These are phyloP conservation scores for Nicotiana tomentosiformis DNA, from an alignment of 257 asterid species.

Conservation along the genomic window DNA sequence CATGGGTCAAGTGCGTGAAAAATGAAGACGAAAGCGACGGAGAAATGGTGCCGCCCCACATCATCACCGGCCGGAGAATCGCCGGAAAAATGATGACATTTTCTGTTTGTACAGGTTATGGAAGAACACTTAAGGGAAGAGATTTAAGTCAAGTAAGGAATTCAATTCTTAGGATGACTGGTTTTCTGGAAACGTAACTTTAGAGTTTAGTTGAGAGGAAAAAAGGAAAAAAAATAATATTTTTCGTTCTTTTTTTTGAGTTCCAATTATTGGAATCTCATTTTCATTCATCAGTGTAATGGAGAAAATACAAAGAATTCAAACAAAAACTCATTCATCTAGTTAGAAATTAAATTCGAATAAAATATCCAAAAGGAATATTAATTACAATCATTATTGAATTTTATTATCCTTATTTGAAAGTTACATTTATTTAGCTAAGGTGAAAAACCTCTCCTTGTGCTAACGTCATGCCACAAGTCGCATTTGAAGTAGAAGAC, in stretches of 20 bases:
- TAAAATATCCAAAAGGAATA: background rate
- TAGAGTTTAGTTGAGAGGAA: background rate
- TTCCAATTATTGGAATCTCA: background rate
- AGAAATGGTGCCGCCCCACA: constrained; percentile 82
- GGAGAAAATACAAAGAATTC: background rate
- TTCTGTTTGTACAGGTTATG: constrained; percentile 76
- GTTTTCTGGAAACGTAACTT: constrained; percentile 66
- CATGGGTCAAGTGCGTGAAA: constrained; percentile 9
- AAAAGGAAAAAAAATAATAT: background rate
- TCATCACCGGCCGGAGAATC: constrained; percentile 59
- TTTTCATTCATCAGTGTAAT: constrained; percentile 4
- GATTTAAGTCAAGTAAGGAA: constrained; percentile 76
- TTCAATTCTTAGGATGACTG: constrained; percentile 78
- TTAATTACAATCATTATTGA: no score
- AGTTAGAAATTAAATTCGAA: background rate
- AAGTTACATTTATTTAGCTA: no score
- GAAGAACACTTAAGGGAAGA: constrained; percentile 82
- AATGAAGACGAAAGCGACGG: background rate
- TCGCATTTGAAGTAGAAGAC: no score
- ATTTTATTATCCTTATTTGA: no score
- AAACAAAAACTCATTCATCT: constrained; percentile 7
- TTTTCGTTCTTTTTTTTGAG: constrained; percentile 3
- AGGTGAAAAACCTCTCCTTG: no score
- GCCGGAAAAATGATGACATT: constrained; percentile 66
- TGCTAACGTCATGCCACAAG: no score